Percentiles rank a stretch among this genome's conserved stretches.
Evolutionary conservation across 140 eudicot species (phyloP).

Genomic region (Senecio squalidus): DNA sequence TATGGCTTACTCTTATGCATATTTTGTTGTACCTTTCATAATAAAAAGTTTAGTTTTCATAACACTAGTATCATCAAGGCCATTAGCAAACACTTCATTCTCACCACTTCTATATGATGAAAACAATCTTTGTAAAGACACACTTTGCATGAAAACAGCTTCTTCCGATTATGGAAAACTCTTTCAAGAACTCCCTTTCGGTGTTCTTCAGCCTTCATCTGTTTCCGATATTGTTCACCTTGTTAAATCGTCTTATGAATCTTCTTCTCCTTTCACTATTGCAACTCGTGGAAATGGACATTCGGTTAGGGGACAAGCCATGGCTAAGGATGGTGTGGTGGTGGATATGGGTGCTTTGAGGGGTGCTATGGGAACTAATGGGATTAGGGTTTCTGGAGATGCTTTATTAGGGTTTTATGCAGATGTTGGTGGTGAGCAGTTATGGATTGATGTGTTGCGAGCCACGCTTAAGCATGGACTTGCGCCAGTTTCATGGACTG

Average conservation of each 20-base stretch:
- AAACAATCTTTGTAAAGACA: slow-evolving; percentile 29
- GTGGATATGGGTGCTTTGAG: slow-evolving; percentile 54
- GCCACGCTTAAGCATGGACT: slow-evolving; percentile 51
- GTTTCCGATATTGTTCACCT: slow-evolving; percentile 43
- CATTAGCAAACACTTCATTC: slow-evolving; percentile 22
- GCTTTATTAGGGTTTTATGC: slow-evolving; percentile 58
- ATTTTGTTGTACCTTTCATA: slow-evolving; percentile 13
- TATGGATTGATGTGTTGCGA: slow-evolving; percentile 72
- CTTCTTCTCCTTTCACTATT: slow-evolving; percentile 37
- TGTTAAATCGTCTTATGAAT: slow-evolving; percentile 40
- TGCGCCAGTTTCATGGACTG: slow-evolving; percentile 91
- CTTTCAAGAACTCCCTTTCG: slow-evolving; percentile 38
- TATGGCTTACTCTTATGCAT: slow-evolving; percentile 29
- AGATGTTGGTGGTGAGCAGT: slow-evolving; percentile 85
- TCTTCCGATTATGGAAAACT: slow-evolving; percentile 66
- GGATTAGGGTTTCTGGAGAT: slow-evolving; percentile 43
- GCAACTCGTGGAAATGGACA: slow-evolving; percentile 84
- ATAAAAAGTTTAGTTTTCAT: slow-evolving; percentile 19
- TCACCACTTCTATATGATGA: slow-evolving; percentile 22
- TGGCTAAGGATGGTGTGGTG: slow-evolving; percentile 69
- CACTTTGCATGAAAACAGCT: slow-evolving; percentile 34
- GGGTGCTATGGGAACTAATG: background rate
- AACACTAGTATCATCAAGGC: slow-evolving; percentile 23
- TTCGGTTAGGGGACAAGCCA: slow-evolving; percentile 83
- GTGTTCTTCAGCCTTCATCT: slow-evolving; percentile 57